phyloP scores from a whole-genome alignment of 768 basidiomycete species.

The Coprinopsis sp. region DNA sequence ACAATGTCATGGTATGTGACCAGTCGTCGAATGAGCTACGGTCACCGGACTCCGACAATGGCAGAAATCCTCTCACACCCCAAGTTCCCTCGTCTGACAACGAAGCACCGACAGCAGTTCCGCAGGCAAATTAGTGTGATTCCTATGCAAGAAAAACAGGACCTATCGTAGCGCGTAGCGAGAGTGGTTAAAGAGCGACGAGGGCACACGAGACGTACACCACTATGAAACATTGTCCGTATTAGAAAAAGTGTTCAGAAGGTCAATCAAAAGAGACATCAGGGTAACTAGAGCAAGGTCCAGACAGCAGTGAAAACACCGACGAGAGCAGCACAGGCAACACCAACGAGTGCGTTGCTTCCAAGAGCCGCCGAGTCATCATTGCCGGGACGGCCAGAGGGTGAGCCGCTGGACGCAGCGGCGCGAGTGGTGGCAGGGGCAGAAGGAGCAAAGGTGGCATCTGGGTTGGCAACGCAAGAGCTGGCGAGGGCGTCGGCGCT shows the following conservation, averaged over 20 bases:
- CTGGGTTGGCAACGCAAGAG: conserved; percentile 63
- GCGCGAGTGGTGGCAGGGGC: conserved; percentile 29
- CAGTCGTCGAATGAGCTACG: too few relatives aligned
- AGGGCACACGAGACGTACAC: too few relatives aligned
- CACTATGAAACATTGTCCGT: too few relatives aligned
- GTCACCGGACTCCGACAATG: too few relatives aligned
- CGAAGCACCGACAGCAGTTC: too few relatives aligned
- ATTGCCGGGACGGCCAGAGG: conserved; percentile 16
- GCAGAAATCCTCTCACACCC: too few relatives aligned
- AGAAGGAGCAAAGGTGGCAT: conserved; percentile 60
- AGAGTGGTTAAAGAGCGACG: too few relatives aligned
- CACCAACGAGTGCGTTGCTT: conserved; percentile 33
- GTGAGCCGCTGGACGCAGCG: conserved; percentile 18
- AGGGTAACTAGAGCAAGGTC: conserved; percentile 32
- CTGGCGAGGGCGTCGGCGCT: conserved; percentile 53
- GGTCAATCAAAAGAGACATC: neutral
- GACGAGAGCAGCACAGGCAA: conserved; percentile 30
- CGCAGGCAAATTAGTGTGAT: too few relatives aligned
- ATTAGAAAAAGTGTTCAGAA: neutral
- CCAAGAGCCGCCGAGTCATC: conserved; percentile 16
- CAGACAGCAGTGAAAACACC: conserved; percentile 38
- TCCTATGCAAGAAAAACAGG: too few relatives aligned
- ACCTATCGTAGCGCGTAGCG: too few relatives aligned
- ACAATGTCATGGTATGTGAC: too few relatives aligned
- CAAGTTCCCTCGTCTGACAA: too few relatives aligned